Conservation (phyloP, 1,284 basidiomycete genomes). For the Tilletia horrida region DNA sequence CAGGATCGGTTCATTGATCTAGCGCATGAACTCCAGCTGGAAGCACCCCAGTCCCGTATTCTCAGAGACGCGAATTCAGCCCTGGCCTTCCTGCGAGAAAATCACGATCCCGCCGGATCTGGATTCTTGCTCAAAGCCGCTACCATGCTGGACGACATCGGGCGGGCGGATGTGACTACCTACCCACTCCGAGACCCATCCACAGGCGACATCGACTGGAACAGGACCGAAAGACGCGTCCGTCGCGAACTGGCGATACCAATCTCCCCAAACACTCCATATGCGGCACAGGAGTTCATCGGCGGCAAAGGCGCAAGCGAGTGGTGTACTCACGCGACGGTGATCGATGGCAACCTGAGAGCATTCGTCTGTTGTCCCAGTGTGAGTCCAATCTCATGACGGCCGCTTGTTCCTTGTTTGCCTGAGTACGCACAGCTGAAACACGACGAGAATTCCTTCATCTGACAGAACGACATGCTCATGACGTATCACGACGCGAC, state of each 20-base stretch:
- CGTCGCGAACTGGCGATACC: slow-evolving; percentile 33
- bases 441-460: too few relatives aligned
- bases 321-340: slow-evolving; percentile 58
- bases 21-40: slow-evolving; percentile 54
- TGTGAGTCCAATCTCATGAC: too few relatives aligned
- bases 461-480: slow-evolving; percentile 56
- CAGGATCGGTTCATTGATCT: slow-evolving; percentile 49
- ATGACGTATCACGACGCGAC: slow-evolving; percentile 57
- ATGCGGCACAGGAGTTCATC: slow-evolving; percentile 52
- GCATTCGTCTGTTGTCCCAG: slow-evolving; percentile 58
- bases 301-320: slow-evolving; percentile 49
- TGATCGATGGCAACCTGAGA: slow-evolving; percentile 55
- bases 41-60: slow-evolving; percentile 52
- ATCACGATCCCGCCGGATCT: slow-evolving; percentile 18
- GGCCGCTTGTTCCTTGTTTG: too few relatives aligned
- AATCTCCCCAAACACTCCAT: slow-evolving; percentile 35
- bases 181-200: slow-evolving; percentile 44
- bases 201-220: slow-evolving; percentile 28
- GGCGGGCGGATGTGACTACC: slow-evolving; percentile 57
- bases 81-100: slow-evolving; percentile 41
- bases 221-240: slow-evolving; percentile 28
- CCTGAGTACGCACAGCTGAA: too few relatives aligned
- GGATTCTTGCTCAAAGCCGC: slow-evolving; percentile 54
- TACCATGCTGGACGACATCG: slow-evolving; percentile 55
- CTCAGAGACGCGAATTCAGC: slow-evolving; percentile 54